Conservation (phyloP, 192 early-diverging fungal species). For the Helicostylum pulchrum region DNA sequence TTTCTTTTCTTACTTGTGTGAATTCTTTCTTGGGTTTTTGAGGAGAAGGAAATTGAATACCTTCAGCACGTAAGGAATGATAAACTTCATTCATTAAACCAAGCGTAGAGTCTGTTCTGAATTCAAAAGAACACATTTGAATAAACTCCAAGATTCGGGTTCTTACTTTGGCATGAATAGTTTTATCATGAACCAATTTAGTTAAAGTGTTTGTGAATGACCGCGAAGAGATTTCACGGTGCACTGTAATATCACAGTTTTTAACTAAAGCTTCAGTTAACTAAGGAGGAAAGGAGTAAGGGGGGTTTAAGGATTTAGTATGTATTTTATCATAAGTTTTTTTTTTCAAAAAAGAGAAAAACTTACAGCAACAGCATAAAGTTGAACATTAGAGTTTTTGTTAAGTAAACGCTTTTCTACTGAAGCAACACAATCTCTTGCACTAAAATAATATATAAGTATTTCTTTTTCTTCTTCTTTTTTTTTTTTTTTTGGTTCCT, state of each 20-base stretch:
- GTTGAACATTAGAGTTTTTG: conserved; percentile 82
- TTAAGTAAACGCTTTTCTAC: conserved; percentile 69
- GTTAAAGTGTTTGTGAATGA: conserved; percentile 78
- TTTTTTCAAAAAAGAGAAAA: too few species aligned
- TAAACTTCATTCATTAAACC: conserved; percentile 80
- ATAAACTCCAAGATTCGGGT: conserved; percentile 82
- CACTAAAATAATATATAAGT: conserved; percentile 39
- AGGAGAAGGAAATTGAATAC: conserved; percentile 67
- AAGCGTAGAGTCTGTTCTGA: conserved; percentile 72
- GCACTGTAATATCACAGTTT: conserved; percentile 79
- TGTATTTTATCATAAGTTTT: background rate
- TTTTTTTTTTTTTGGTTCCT: background rate
- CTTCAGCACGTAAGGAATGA: conserved; percentile 48
- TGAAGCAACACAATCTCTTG: conserved; percentile 64
- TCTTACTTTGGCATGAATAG: conserved; percentile 76
- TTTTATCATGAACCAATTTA: conserved; percentile 69
- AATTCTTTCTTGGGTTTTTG: conserved; percentile 79
- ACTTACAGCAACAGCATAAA: conserved; percentile 62
- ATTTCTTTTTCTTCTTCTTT: background rate
- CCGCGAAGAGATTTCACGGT: conserved; percentile 83
- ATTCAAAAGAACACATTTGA: conserved; percentile 88
- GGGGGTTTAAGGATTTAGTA: background rate
- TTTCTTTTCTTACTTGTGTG: conserved; percentile 41
- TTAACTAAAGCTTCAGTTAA: conserved; percentile 88
- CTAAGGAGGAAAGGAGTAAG: conserved; percentile 31